phyloP scores from a whole-genome alignment of 345 rosid genomes.

The Dovyalis caffra region DNA sequence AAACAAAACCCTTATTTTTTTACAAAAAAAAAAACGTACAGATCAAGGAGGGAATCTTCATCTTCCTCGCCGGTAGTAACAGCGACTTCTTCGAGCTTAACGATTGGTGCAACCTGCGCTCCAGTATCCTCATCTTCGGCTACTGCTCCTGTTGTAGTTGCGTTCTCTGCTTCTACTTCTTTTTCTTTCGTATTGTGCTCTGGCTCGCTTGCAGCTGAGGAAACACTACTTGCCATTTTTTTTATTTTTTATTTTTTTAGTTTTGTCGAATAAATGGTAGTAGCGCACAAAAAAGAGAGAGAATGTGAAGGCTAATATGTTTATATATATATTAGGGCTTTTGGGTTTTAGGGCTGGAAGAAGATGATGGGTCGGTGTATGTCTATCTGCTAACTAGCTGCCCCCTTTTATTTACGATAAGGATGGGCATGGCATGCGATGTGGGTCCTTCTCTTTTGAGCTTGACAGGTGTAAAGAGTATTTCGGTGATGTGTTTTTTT shows the following conservation, averaged over 20 bases:
- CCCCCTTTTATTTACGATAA: too few relatives aligned
- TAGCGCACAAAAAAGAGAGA: too few relatives aligned
- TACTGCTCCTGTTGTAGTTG: constrained; percentile 33
- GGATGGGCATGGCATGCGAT: too few relatives aligned
- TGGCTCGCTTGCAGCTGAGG: constrained; percentile 30
- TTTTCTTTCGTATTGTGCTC: constrained; percentile 35
- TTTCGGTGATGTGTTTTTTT: neutral
- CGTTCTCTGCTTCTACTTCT: constrained; percentile 54
- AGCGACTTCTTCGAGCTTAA: constrained; percentile 79
- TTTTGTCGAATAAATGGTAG: neutral
- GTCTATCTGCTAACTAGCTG: too few relatives aligned
- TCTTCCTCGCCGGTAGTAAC: constrained; percentile 93
- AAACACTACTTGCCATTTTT: constrained; percentile 47
- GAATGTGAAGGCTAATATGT: too few relatives aligned
- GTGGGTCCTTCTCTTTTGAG: neutral
- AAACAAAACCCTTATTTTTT: neutral
- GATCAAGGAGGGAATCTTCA: constrained; percentile 78
- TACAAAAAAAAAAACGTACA: constrained; percentile 44
- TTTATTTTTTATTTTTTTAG: neutral
- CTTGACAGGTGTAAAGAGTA: neutral
- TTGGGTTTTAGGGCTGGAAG: too few relatives aligned
- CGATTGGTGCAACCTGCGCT: constrained; percentile 82
- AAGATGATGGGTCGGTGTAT: neutral
- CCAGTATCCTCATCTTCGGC: constrained; percentile 94
- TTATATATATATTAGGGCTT: neutral